Percentiles rank a stretch among this genome's conserved stretches.
These are phyloP conservation scores for Solanum verrucosum DNA, from an alignment of 257 asterid genomes.

Conservation along the genomic window DNA sequence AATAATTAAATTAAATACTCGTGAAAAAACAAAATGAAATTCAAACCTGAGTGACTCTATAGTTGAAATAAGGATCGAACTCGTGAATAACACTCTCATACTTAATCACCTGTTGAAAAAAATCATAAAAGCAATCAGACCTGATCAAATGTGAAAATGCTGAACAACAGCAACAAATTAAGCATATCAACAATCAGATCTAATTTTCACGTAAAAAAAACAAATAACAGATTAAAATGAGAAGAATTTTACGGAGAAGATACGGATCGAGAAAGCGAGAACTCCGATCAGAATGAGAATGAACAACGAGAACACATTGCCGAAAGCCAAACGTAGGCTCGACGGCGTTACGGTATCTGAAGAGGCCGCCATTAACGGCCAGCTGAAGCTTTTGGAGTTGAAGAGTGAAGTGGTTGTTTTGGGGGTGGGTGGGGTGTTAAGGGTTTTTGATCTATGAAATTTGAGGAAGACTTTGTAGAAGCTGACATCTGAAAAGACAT, in stretches of 20 bases:
- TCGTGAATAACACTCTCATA: slow-evolving; percentile 98
- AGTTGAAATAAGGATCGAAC: slow-evolving; percentile 97
- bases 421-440: background rate
- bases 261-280: slow-evolving; percentile 97
- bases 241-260: slow-evolving; percentile 55
- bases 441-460: background rate
- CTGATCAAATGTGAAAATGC: background rate
- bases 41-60: slow-evolving; percentile 97
- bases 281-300: slow-evolving; percentile 84
- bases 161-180: background rate
- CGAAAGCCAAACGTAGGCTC: slow-evolving; percentile 51
- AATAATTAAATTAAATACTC: background rate
- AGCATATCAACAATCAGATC: slow-evolving; percentile 16
- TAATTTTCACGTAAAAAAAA: background rate
- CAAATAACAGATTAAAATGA: background rate
- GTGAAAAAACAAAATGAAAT: background rate
- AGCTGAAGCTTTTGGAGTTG: background rate
- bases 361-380: slow-evolving; percentile 42
- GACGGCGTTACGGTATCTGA: slow-evolving; percentile 16
- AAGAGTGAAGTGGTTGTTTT: background rate
- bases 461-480: background rate
- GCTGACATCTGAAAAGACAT: background rate
- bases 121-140: background rate
- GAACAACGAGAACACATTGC: slow-evolving; percentile 64
- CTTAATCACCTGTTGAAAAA: slow-evolving; percentile 63